Evolutionary conservation across 2,329 filamentous ascomycete genomes (phyloP), one percentile per base, ranked within the genome.

Genomic region (Penicillium sp.): DNA sequence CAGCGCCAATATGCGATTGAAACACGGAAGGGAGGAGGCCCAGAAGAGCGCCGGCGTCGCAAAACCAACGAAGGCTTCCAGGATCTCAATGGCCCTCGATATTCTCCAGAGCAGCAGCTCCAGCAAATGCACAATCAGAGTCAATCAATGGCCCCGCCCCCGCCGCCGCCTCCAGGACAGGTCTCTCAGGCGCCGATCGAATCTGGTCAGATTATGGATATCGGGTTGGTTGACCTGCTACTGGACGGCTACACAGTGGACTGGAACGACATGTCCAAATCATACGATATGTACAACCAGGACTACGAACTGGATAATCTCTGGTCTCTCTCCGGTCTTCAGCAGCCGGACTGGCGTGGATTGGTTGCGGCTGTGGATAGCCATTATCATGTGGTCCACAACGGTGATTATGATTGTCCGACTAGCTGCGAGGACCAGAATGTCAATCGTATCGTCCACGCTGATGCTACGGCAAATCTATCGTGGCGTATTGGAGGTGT

Each of bases 1-100:
- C 85, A 87, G 68, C 77, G 85, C 40, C 79, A 84, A 68, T 87
- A 87, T 71, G 85, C 85, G 1, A 82, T 85, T 33, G 83, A 85
- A 70, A 84, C 82, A 1, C 78, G 85, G 44, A 86, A 84, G 64
- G 80, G 80, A 12, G 79, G 80, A 4, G 74, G 74, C 38, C 28
- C 68, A 1, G 76, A 78, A 6, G 80, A 80, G 59, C 74, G 74
- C 53, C 74, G 72, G 57, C 74, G 75, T 53, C 68, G 72, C 35
- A 77, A 75, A 62, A 78, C 75, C 6, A 73, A 76, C 13, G 76
- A 78, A 7, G 70, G 68, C 37, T 65, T 74, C 33, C 69, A 71
- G 55, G 72, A 70, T 19, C 49, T 75, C 40, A 70, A 70, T 50
- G 66, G 60, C 38, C 64, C 69, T 30, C 69, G 64, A 7, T 68